These are phyloP conservation scores for Eucalyptus virginea DNA, from an alignment of 345 rosid genomes.

Conservation along the genomic window DNA sequence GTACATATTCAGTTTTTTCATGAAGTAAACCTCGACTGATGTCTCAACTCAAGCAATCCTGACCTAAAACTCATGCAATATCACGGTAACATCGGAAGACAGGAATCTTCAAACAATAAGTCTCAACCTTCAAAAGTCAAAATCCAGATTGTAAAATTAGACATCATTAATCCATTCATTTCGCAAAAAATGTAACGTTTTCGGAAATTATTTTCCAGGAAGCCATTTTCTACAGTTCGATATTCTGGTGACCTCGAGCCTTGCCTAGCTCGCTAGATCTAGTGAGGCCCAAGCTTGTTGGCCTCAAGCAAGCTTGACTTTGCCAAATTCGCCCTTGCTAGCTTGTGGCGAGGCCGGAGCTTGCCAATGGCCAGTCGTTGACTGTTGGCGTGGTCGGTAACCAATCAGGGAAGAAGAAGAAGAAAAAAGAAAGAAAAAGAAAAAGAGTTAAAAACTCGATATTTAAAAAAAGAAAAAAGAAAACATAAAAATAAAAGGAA, in stretches of 20 bases:
- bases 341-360: accelerated
- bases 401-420: too few species aligned
- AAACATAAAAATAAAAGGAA: too few species aligned
- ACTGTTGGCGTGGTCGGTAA: accelerated
- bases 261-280: too few species aligned
- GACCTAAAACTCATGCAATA: background rate
- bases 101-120: background rate
- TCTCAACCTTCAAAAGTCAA: background rate
- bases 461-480: too few species aligned
- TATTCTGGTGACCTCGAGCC: accelerated
- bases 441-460: too few species aligned
- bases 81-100: background rate
- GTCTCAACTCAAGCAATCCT: background rate
- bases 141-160: background rate
- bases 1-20: background rate
- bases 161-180: background rate
- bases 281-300: too few species aligned
- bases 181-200: background rate
- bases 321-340: too few species aligned
- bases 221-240: accelerated
- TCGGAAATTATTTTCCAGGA: accelerated
- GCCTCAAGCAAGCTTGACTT: too few species aligned
- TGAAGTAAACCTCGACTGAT: background rate
- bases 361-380: too few species aligned
- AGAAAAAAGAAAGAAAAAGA: too few species aligned